A percentile compares a stretch with the other conserved stretches of the same genome.
phyloP scores from a whole-genome alignment of 2,329 filamentous ascomycete species.

The Pseudogymnoascus pannorum region DNA sequence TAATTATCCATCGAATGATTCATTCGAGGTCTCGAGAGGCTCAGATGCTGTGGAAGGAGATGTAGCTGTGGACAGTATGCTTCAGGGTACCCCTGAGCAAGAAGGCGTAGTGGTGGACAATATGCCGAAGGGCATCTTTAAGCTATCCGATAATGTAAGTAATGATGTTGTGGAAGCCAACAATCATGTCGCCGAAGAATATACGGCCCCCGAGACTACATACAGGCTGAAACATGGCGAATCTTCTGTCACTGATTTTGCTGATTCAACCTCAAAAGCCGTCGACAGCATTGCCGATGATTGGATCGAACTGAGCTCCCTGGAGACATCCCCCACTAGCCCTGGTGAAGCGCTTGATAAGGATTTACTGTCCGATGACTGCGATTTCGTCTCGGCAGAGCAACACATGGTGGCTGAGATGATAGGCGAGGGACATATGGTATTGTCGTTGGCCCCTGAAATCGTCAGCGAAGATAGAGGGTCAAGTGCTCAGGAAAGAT shows the following conservation, averaged over 20 bases:
- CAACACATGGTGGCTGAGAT: neutral
- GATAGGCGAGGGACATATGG: neutral
- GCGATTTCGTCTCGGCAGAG: neutral
- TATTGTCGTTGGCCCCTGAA: neutral
- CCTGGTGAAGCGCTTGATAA: neutral
- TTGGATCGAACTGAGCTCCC: neutral
- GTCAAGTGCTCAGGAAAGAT: neutral
- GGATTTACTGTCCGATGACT: neutral
- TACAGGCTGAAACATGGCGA: neutral
- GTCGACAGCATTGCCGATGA: neutral
- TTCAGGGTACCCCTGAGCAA: neutral
- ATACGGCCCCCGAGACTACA: neutral
- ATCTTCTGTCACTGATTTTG: neutral
- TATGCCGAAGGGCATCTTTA: neutral
- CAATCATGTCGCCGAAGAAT: neutral
- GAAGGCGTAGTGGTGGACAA: neutral
- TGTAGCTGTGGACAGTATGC: neutral
- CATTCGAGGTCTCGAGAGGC: neutral
- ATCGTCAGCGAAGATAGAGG: neutral
- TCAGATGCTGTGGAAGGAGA: neutral
- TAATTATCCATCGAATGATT: neutral
- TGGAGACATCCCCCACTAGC: neutral
- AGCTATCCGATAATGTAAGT: neutral
- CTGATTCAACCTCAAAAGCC: neutral
- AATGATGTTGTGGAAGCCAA: neutral